Evolutionary conservation across 78 protist genomes (phyloP), one percentile per base, ranked within the genome.

Genomic region (Dictyostelium firmibasis): DNA sequence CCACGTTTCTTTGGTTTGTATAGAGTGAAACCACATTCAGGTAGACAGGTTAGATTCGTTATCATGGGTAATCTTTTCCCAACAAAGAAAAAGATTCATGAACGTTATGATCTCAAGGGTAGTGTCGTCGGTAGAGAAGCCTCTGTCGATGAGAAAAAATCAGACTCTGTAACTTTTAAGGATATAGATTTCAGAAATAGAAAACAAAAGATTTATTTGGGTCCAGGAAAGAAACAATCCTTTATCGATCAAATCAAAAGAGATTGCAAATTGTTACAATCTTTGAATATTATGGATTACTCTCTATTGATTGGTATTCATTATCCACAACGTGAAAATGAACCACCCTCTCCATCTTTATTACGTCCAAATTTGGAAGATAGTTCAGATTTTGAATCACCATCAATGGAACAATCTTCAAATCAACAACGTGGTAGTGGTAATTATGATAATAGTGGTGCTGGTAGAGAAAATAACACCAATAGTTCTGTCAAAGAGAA

Each of bases 51-150:
- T 47, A 33, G 97, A 29, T 97, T 98, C 43, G 86, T 99, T 20
- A 96, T 98, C 25, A 99, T 98, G 99, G 94, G 93, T 47, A 98
- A 98, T 86, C 53, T 98, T 18, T 97, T 98, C 86, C 98, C 94
- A 53, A 96, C 99, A 7, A 74, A 47, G 53, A 67, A 64, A 53
- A 47, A 81, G 7, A 97, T 97, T 23, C 97, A 96, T 53, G 97
- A 97, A 84, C 77, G 96, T 9, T 98, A 76, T 92, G 99, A 98
- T 81, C 96, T 99, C 29, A 98, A 99, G 94, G 99, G 86, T 18
- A 84, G 91, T 18, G 81, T 86, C 0, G 91, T 92, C 31, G 96
- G 96, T 36, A 76, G 96, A 35, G 91, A 92, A 25, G 96, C 96
- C 1, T 92, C 96, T 0, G 69, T 31, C 2, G 86, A 92, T 16